Evolutionary conservation across 495 filamentous ascomycete genomes (phyloP).

Genomic region (Daldinia vernicosa): DNA sequence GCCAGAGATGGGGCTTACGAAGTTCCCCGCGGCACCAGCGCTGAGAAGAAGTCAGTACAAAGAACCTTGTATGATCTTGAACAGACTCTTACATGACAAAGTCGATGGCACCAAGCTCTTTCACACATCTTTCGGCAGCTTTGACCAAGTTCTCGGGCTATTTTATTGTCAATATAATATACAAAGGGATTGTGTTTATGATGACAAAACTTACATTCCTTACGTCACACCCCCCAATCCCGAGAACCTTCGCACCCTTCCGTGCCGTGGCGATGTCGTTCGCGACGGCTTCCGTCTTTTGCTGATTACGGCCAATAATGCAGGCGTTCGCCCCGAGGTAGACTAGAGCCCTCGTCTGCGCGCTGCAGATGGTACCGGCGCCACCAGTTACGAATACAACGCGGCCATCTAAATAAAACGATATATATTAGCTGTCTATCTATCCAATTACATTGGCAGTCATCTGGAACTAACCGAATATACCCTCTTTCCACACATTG

Average conservation of each 20-base stretch:
- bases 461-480: constrained; percentile 69
- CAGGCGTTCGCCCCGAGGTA: constrained; percentile 91
- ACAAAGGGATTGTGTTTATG: neutral
- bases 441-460: neutral
- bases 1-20: constrained; percentile 85
- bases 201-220: constrained; percentile 55
- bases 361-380: constrained; percentile 91
- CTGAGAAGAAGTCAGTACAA: constrained; percentile 55
- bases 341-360: constrained; percentile 89
- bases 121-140: constrained; percentile 79
- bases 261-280: constrained; percentile 82
- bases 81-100: constrained; percentile 81
- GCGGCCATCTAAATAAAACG: constrained; percentile 72
- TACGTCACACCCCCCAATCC: constrained; percentile 86
- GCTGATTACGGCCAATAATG: constrained; percentile 90
- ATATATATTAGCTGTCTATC: constrained; percentile 13
- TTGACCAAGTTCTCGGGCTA: constrained; percentile 70
- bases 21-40: constrained; percentile 95
- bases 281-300: constrained; percentile 84
- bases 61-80: neutral
- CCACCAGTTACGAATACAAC: constrained; percentile 97
- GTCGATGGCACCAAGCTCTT: constrained; percentile 86
- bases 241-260: constrained; percentile 80
- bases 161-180: constrained; percentile 17
- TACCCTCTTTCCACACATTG: constrained; percentile 81